Conservation (phyloP, 306 rosid genomes). For the Quercus wislizeni region DNA sequence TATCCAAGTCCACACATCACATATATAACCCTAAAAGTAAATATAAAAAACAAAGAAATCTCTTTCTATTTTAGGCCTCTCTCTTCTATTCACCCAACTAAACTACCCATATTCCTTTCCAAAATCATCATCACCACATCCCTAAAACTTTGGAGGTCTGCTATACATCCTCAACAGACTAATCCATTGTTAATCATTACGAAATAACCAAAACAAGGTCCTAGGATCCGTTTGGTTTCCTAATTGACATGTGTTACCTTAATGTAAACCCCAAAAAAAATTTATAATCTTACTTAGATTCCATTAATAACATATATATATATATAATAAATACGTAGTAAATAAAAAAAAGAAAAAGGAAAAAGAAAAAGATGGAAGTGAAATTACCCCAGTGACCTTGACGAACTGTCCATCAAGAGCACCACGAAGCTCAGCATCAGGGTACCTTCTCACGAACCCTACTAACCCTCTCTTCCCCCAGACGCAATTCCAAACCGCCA, state of each 20-base stretch:
- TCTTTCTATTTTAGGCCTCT: background rate
- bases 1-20: background rate
- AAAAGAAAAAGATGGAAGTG: background rate
- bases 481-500: conserved; percentile 58
- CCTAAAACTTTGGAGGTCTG: too few relatives aligned
- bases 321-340: too few relatives aligned
- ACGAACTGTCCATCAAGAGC: conserved; percentile 95
- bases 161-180: too few relatives aligned
- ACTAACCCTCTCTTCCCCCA: conserved; percentile 72
- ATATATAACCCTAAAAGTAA: background rate
- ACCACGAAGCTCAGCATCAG: conserved; percentile 92
- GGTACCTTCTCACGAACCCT: conserved; percentile 73
- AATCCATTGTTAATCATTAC: too few relatives aligned
- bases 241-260: too few relatives aligned
- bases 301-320: background rate
- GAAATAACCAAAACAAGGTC: too few relatives aligned
- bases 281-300: background rate
- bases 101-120: background rate
- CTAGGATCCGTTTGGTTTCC: too few relatives aligned
- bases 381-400: conserved; percentile 97
- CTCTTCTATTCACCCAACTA: background rate
- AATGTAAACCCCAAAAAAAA: too few relatives aligned
- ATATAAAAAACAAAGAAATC: background rate
- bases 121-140: background rate
- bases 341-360: background rate